A percentile compares a stretch with the other conserved stretches of the same genome.
phyloP scores from a whole-genome alignment of 2,329 filamentous ascomycete genomes.

The Triangularia setosa region DNA sequence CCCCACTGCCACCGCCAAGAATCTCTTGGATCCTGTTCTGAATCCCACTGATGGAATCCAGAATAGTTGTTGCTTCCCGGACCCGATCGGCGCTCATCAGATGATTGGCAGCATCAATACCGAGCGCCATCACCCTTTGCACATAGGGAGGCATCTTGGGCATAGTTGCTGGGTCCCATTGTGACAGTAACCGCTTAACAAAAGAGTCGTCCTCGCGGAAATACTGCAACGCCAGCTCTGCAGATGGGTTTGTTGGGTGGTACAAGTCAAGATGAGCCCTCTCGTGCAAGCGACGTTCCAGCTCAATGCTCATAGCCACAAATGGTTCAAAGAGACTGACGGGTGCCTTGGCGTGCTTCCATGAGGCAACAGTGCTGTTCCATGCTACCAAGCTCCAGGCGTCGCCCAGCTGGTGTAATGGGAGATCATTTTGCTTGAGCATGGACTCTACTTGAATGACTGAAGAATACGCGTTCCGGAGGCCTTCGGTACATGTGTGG shows the following conservation, averaged over 20 bases:
- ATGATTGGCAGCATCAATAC: slow-evolving; percentile 45
- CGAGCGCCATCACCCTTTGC: slow-evolving; percentile 36
- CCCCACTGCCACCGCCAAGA: neutral
- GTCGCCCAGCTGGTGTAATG: slow-evolving; percentile 32
- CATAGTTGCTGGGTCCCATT: neutral
- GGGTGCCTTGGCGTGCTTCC: slow-evolving; percentile 43
- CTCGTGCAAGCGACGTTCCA: slow-evolving; percentile 39
- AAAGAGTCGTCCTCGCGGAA: slow-evolving; percentile 28
- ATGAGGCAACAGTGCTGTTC: slow-evolving; percentile 49
- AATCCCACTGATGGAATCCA: neutral
- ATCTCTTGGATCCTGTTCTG: neutral
- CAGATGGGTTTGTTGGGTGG: slow-evolving; percentile 50
- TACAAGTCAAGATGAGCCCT: slow-evolving; percentile 52
- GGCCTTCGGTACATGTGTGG: slow-evolving; percentile 31
- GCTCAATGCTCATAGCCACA: slow-evolving; percentile 42
- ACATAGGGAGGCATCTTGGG: neutral
- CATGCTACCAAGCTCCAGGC: slow-evolving; percentile 49
- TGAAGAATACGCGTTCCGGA: slow-evolving; percentile 48
- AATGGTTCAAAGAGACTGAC: slow-evolving; percentile 51
- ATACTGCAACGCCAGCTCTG: slow-evolving; percentile 44
- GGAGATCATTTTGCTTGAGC: slow-evolving; percentile 36
- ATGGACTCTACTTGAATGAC: slow-evolving; percentile 45
- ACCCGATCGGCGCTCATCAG: slow-evolving; percentile 39
- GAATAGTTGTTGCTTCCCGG: slow-evolving; percentile 21
- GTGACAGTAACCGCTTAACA: neutral